phyloP scores from a whole-genome alignment of 164 flowering plant species.

The Tinospora cordifolia region DNA sequence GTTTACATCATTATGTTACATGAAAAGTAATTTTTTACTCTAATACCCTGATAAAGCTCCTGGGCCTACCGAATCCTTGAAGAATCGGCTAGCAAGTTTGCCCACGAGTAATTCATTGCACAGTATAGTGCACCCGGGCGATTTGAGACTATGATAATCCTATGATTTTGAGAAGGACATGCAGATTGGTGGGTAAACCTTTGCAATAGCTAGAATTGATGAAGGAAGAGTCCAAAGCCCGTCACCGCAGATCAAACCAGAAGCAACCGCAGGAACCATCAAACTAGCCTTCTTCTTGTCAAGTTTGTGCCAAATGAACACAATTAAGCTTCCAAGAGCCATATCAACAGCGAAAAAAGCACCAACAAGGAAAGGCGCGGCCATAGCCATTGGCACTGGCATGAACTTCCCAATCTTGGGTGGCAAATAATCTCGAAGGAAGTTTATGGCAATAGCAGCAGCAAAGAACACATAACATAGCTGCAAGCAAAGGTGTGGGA shows the following conservation, averaged over 20 bases:
- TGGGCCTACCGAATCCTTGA: too few relatives aligned
- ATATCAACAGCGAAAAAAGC: slow-evolving; percentile 84
- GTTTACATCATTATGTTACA: too few relatives aligned
- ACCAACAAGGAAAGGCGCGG: slow-evolving; percentile 86
- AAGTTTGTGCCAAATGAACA: slow-evolving; percentile 63
- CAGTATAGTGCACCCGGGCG: too few relatives aligned
- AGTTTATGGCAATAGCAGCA: slow-evolving; percentile 54
- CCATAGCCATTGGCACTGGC: slow-evolving; percentile 97
- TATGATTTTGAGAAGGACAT: slow-evolving; percentile 42
- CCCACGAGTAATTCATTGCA: too few relatives aligned
- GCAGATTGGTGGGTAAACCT: slow-evolving; percentile 40
- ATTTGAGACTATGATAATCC: neutral
- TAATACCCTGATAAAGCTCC: too few relatives aligned
- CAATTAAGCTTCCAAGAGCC: slow-evolving; percentile 79
- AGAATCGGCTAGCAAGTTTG: too few relatives aligned
- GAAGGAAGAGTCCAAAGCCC: slow-evolving; percentile 34
- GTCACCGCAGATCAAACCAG: slow-evolving; percentile 40
- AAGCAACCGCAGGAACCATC: slow-evolving; percentile 38
- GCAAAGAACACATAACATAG: slow-evolving; percentile 73
- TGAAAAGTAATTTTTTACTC: too few relatives aligned
- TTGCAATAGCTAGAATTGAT: slow-evolving; percentile 25
- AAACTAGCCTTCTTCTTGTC: slow-evolving; percentile 45
- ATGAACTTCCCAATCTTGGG: slow-evolving; percentile 46
- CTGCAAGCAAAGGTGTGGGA: slow-evolving; percentile 77
- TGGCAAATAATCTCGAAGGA: slow-evolving; percentile 49